Evolutionary conservation across 257 asterid genomes (phyloP), one percentile per base, ranked within the genome.

Genomic region (Echites panduratus): DNA sequence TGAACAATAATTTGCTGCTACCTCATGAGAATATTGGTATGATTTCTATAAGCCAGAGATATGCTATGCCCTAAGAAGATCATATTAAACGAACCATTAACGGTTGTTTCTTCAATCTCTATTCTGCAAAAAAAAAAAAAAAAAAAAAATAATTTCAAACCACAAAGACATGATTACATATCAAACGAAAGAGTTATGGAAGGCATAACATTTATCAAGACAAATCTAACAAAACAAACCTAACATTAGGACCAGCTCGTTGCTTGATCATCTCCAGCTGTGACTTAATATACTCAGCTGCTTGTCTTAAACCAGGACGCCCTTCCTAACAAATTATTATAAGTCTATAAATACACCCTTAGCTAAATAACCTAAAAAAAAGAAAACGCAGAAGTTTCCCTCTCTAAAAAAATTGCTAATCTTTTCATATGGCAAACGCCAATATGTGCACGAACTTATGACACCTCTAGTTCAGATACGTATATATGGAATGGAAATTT

Each of bases 81-180:
- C 97, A 94, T 91, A 77, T 78, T 94, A 84, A 94, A 94, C 20
- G 97, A 89, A 82, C 99, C 99, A 79, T 86, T 84, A 26, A 95
- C 96, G 65, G 79, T 82, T 48, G 95, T 86, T 85, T 95, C 97
- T 82, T 95, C 96, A 49, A 91, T 85, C 85, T 91, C 97, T 82
- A 91, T 81, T 86, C 97, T 90, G 95, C 85, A 84, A 86, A 41
- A 26, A 85, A 56, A 77, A 63, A 78, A n/a, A n/a, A n/a, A n/a
- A n/a, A n/a, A n/a, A n/a, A n/a, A n/a, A n/a, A n/a, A n/a, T n/a
- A 70, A 64, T 44, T 66, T 50, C 61, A 50, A 41, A 53, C 43
- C 35, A 35, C 7, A 73, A 76, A 78, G 49, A 40, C 73, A 20
- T 17, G 32, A 50, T 74, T 14, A 53, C 44, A n/a, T 54, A 57